phyloP scores from a whole-genome alignment of 257 asterid species.

The Gentiana straminea region DNA sequence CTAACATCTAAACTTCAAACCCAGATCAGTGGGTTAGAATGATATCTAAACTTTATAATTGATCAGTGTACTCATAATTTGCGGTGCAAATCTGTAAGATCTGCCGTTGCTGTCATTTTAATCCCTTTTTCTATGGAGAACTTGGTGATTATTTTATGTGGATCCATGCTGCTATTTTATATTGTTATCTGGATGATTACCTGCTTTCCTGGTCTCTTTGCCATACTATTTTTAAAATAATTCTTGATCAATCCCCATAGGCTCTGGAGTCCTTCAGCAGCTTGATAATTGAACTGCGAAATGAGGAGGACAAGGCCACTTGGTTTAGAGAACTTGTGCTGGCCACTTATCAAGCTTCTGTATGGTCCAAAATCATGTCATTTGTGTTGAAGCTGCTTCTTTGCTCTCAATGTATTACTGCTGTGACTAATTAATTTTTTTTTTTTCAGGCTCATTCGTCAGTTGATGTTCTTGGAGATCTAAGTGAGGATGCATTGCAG shows the following conservation, averaged over 20 bases:
- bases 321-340: constrained; percentile 85
- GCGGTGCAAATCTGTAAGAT: too few species aligned
- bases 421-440: constrained; percentile 12
- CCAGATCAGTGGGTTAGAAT: too few species aligned
- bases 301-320: constrained; percentile 63
- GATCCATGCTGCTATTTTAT: not conserved
- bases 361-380: constrained; percentile 33
- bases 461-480: constrained; percentile 62
- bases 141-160: not conserved
- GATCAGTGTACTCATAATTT: too few species aligned
- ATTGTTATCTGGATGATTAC: too few species aligned
- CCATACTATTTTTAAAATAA: constrained; percentile 9
- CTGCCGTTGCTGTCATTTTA: too few species aligned
- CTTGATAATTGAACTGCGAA: constrained; percentile 63
- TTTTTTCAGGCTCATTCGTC: constrained; percentile 75
- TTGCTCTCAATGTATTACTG: constrained; percentile 11
- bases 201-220: constrained; percentile 6
- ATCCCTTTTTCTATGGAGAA: not conserved
- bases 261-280: constrained; percentile 90
- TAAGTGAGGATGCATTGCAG: constrained; percentile 36
- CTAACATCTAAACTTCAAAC: too few species aligned
- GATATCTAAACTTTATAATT: too few species aligned
- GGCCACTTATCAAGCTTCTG: constrained; percentile 96
- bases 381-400: not conserved
- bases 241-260: constrained; percentile 23